Percentiles rank a stretch among this genome's conserved stretches.
Evolutionary conservation across 2,329 filamentous ascomycete species (phyloP).

Genomic region (Plectosphaerella cucumerina): DNA sequence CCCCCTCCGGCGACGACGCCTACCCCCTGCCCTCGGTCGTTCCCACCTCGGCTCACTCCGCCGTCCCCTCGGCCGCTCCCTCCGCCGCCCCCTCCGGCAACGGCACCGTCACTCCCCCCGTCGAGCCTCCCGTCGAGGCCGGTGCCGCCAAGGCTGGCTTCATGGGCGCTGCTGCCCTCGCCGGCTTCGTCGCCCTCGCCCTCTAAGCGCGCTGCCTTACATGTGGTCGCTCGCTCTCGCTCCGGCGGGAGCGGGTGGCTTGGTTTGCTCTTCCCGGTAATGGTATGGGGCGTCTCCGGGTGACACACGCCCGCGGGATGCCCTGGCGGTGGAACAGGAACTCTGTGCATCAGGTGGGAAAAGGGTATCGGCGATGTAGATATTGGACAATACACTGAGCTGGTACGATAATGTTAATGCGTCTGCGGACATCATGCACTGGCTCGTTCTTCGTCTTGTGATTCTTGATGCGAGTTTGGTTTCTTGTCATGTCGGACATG

Average conservation of each 20-base stretch:
- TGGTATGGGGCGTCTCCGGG: not conserved
- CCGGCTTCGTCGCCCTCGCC: conserved; percentile 10
- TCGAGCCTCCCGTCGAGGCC: conserved; percentile 4
- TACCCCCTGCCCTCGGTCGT: conserved; percentile 2
- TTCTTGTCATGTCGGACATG: not conserved
- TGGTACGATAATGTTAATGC: conserved; percentile 5
- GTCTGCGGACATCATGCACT: not conserved
- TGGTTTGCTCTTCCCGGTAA: not conserved
- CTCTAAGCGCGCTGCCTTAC: conserved; percentile 5
- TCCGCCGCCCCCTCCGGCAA: conserved; percentile 10
- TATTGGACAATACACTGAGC: conserved; percentile 2
- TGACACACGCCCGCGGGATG: not conserved
- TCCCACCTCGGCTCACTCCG: conserved; percentile 3
- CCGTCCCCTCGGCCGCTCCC: conserved; percentile 1
- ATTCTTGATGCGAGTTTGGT: not conserved
- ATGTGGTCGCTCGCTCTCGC: not conserved
- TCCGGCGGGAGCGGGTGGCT: not conserved
- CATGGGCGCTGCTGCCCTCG: conserved; percentile 10
- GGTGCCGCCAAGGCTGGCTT: conserved; percentile 9
- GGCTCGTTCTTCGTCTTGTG: not conserved
- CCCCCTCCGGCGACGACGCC: conserved; percentile 3
- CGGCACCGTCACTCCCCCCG: conserved; percentile 2
- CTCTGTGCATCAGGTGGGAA: not conserved
- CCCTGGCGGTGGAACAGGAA: not conserved
- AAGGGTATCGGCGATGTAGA: not conserved